A percentile compares a stretch with the other conserved stretches of the same genome.
Conservation (phyloP, 2,329 filamentous ascomycete species). For the Keithomyces neogunnii region DNA sequence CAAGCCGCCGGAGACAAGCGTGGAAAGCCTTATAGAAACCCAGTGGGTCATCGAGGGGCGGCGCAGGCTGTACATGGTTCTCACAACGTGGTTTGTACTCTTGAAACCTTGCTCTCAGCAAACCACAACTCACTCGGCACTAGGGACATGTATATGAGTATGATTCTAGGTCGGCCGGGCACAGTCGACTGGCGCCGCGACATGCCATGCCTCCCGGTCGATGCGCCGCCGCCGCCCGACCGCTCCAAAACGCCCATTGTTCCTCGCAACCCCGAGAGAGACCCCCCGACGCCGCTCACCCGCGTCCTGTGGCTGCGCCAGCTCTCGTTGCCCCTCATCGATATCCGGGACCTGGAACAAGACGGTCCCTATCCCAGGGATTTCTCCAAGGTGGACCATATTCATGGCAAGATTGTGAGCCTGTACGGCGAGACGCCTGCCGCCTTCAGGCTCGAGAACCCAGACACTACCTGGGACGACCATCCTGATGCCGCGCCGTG, state of each 20-base stretch:
- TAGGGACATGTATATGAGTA: constrained; percentile 47
- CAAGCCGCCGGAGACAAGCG: constrained; percentile 33
- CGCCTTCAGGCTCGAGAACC: constrained; percentile 44
- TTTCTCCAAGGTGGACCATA: constrained; percentile 42
- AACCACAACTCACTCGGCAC: background rate
- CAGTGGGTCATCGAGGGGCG: constrained; percentile 51
- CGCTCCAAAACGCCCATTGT: constrained; percentile 39
- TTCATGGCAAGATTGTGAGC: constrained; percentile 42
- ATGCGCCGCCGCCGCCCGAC: constrained; percentile 40
- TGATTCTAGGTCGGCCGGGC: constrained; percentile 47
- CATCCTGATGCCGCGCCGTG: constrained; percentile 41
- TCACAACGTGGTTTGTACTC: constrained; percentile 30
- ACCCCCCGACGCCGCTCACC: constrained; percentile 50
- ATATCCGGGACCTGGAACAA: constrained; percentile 47
- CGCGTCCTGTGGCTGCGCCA: constrained; percentile 42
- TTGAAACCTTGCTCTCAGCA: background rate
- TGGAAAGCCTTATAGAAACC: constrained; percentile 43
- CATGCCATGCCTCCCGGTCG: constrained; percentile 42
- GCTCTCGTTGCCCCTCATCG: constrained; percentile 38
- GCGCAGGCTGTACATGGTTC: constrained; percentile 46
- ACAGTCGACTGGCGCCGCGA: constrained; percentile 41
- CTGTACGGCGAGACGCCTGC: constrained; percentile 41
- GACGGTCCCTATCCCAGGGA: constrained; percentile 47
- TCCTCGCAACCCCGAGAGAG: constrained; percentile 33
- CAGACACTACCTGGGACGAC: constrained; percentile 48